Evolutionary conservation across 495 filamentous ascomycete genomes (phyloP).

Genomic region (Neurospora sp.): DNA sequence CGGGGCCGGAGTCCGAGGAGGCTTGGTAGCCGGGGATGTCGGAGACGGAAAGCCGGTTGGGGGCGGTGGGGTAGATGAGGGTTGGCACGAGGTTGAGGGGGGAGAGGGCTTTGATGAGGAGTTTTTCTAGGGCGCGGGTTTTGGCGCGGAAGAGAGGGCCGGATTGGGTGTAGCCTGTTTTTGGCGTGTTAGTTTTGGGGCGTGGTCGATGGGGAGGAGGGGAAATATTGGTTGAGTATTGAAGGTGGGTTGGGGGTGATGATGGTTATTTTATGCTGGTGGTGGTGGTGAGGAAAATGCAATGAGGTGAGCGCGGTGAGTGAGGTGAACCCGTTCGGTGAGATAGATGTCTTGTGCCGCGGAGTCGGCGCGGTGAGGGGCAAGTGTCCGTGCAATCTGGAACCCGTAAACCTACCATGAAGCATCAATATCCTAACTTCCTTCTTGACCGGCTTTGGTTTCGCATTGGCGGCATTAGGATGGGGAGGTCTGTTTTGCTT

Average conservation of each 20-base stretch:
- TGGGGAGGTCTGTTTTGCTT: not conserved
- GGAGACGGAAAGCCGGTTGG: slow-evolving; percentile 45
- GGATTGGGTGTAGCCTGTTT: slow-evolving; percentile 77
- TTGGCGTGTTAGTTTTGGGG: too few relatives aligned
- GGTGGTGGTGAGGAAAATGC: not conserved
- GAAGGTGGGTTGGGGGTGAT: too few relatives aligned
- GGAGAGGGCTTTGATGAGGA: slow-evolving; percentile 62
- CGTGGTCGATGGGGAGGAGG: too few relatives aligned
- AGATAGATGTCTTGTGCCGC: not conserved
- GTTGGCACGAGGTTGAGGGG: slow-evolving; percentile 43
- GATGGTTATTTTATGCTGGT: not conserved
- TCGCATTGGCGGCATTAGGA: slow-evolving; percentile 1
- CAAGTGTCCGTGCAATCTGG: not conserved
- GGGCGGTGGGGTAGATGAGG: slow-evolving; percentile 54
- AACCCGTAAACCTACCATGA: slow-evolving; percentile 30
- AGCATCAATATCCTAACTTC: slow-evolving; percentile 48
- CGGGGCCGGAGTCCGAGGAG: slow-evolving; percentile 20
- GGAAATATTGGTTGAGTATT: too few relatives aligned
- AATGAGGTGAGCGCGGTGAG: not conserved
- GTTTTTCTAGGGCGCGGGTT: slow-evolving; percentile 75
- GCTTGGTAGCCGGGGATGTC: slow-evolving; percentile 63
- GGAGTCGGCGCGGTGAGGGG: not conserved
- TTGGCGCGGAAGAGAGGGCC: slow-evolving; percentile 80
- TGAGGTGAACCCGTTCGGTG: not conserved
- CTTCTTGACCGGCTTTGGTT: slow-evolving; percentile 20